A percentile compares a stretch with the other conserved stretches of the same genome.
These are phyloP conservation scores for Geosmithia putterillii DNA, from an alignment of 2,329 filamentous ascomycete genomes.

Conservation along the genomic window DNA sequence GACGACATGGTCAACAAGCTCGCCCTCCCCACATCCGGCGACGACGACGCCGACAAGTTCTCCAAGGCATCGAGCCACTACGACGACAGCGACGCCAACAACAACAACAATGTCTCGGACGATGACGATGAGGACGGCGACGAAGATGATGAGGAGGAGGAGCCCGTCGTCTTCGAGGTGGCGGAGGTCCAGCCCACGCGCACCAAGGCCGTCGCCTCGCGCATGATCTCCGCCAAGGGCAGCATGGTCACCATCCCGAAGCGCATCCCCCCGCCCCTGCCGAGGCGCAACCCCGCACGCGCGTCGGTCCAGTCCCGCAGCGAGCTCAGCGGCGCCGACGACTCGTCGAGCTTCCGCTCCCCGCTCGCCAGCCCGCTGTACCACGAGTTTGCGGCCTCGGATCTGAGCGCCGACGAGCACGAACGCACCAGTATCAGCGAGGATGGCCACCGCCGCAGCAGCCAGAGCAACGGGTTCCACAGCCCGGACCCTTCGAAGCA, in stretches of 20 bases:
- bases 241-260: slow-evolving; percentile 79
- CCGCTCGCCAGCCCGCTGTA: slow-evolving; percentile 25
- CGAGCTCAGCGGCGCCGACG: slow-evolving; percentile 41
- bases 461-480: too few species aligned
- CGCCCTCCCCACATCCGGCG: slow-evolving; percentile 5
- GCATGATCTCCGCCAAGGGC: slow-evolving; percentile 59
- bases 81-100: slow-evolving; percentile 8
- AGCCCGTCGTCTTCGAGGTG: slow-evolving; percentile 59
- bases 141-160: slow-evolving; percentile 41
- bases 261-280: slow-evolving; percentile 64
- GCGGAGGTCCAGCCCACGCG: slow-evolving; percentile 41
- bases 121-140: slow-evolving; percentile 34
- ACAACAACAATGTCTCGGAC: slow-evolving; percentile 11
- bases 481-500: too few species aligned
- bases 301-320: slow-evolving; percentile 36
- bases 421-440: too few species aligned
- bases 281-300: slow-evolving; percentile 62
- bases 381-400: slow-evolving; percentile 29
- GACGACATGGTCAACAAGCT: background rate
- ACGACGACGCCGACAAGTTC: slow-evolving; percentile 11
- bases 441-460: too few species aligned
- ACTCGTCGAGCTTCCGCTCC: slow-evolving; percentile 35
- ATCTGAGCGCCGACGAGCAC: slow-evolving; percentile 6
- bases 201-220: slow-evolving; percentile 47
- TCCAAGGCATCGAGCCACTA: slow-evolving; percentile 14